A percentile compares a stretch with the other conserved stretches of the same genome.
These are phyloP conservation scores for Xylona heveae DNA, from an alignment of 495 filamentous ascomycete species.

Conservation along the genomic window DNA sequence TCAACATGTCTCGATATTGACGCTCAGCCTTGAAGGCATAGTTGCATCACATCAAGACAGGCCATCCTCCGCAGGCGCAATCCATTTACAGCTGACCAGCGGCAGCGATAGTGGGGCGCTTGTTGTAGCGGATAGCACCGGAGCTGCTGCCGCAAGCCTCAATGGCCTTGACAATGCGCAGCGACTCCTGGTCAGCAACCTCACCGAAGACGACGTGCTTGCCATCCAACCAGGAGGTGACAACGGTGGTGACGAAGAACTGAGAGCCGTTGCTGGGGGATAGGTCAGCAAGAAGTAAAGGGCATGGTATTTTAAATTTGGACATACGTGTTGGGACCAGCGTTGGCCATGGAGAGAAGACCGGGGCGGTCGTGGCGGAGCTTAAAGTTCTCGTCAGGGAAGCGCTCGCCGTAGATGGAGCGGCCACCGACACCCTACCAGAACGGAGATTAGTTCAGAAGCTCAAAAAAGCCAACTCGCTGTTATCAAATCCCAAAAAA, in stretches of 20 bases:
- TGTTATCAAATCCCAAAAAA: not conserved
- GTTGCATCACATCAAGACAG: too few species aligned
- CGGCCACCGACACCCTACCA: constrained; percentile 58
- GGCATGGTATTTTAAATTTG: not conserved
- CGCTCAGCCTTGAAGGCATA: too few species aligned
- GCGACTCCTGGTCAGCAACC: constrained; percentile 41
- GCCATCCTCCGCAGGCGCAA: too few species aligned
- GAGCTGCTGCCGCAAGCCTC: constrained; percentile 45
- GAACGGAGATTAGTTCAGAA: constrained; percentile 2
- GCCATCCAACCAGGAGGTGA: constrained; percentile 53
- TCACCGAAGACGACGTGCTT: constrained; percentile 71
- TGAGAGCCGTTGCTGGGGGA: constrained; percentile 45
- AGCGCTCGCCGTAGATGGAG: constrained; percentile 79
- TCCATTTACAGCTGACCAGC: constrained; percentile 29
- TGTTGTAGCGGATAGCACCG: constrained; percentile 42
- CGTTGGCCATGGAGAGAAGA: constrained; percentile 70
- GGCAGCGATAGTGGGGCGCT: constrained; percentile 40
- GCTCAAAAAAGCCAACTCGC: not conserved
- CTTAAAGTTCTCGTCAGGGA: constrained; percentile 60
- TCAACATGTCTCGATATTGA: too few species aligned
- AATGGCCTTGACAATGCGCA: constrained; percentile 44
- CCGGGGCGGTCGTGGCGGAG: constrained; percentile 38
- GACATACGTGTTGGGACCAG: constrained; percentile 55
- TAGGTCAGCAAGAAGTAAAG: not conserved
- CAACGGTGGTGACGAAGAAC: constrained; percentile 58